Conservation (phyloP, 2,329 filamentous ascomycete genomes). For the Colletotrichum zoysiae region DNA sequence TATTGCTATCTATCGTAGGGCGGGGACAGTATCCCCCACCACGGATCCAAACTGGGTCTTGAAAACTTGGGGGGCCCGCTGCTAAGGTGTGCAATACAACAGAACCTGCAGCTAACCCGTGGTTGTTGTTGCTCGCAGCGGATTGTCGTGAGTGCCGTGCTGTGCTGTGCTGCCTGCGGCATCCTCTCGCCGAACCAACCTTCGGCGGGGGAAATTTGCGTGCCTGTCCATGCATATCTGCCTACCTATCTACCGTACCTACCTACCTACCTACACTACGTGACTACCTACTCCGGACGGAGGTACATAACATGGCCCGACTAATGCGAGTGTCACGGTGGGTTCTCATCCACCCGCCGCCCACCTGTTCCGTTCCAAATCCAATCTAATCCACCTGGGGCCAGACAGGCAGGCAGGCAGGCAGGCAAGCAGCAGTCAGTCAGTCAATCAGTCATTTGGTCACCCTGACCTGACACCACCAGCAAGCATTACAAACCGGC, state of each 20-base stretch:
- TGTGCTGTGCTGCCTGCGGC: not conserved
- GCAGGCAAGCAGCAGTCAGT: too few relatives aligned
- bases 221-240: not conserved
- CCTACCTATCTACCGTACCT: too few relatives aligned
- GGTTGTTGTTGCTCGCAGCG: constrained; percentile 5
- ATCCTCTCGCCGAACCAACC: not conserved
- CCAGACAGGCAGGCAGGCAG: not conserved
- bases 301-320: not conserved
- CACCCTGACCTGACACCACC: not conserved
- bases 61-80: not conserved
- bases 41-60: constrained; percentile 4
- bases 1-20: not conserved
- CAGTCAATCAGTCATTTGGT: not conserved
- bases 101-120: not conserved
- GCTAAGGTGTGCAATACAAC: not conserved
- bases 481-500: not conserved
- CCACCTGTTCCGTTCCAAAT: not conserved
- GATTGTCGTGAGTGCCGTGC: not conserved
- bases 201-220: not conserved
- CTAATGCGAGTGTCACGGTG: constrained; percentile 11
- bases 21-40: constrained; percentile 3
- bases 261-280: too few relatives aligned
- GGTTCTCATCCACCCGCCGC: not conserved
- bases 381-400: not conserved
- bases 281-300: too few relatives aligned